phyloP scores from a whole-genome alignment of 495 filamentous ascomycete genomes.

The Penicillium diatomitis region DNA sequence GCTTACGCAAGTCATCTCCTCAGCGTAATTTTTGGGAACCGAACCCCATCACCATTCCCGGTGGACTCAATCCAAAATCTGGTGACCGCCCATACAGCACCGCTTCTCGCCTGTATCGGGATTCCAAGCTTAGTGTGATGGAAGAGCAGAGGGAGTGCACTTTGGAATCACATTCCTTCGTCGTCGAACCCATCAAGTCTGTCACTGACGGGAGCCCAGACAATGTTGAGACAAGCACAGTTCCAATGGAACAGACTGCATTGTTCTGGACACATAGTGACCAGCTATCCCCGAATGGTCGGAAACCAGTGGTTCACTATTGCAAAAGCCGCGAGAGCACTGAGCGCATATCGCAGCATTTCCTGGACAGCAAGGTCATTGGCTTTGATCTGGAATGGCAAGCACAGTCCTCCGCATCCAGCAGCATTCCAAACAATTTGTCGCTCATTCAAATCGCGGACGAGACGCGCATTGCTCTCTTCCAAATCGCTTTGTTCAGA shows the following conservation, averaged over 20 bases:
- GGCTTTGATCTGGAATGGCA: constrained; percentile 88
- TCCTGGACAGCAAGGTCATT: constrained; percentile 58
- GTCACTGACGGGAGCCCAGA: background rate
- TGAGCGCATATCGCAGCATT: constrained; percentile 57
- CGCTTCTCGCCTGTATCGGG: background rate
- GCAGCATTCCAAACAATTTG: constrained; percentile 53
- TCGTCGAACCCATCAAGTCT: background rate
- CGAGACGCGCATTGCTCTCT: constrained; percentile 67
- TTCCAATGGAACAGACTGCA: constrained; percentile 4
- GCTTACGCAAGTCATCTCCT: too few species aligned
- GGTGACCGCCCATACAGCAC: background rate
- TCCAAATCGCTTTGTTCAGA: constrained; percentile 62
- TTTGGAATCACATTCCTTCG: background rate
- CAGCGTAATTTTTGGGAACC: constrained; percentile 1
- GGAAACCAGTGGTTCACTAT: constrained; percentile 61
- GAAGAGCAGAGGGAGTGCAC: too few species aligned
- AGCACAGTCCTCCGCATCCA: constrained; percentile 30
- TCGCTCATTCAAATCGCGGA: constrained; percentile 76
- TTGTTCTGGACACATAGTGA: constrained; percentile 58
- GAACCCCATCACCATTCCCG: background rate
- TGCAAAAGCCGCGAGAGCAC: constrained; percentile 56
- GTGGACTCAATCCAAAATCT: background rate
- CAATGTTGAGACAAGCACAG: background rate
- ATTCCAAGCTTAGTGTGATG: background rate
- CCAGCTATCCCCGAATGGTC: constrained; percentile 44